Conservation (phyloP, 768 basidiomycete species). For the Hortiboletus flavorubellus region DNA sequence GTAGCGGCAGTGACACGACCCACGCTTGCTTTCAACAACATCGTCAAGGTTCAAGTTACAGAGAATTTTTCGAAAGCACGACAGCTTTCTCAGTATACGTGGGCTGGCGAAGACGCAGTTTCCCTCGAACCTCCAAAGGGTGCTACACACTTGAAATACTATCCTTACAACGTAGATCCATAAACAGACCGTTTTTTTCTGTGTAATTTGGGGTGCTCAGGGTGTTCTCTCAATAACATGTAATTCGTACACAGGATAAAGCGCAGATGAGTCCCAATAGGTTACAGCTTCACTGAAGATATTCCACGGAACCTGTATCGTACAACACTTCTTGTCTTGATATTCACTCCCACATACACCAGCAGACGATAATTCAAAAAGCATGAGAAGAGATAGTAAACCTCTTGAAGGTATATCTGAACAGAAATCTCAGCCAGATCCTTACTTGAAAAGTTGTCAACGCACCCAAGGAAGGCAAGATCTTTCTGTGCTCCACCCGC, state of each 20-base stretch:
- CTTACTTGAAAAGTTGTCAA: constrained; percentile 1
- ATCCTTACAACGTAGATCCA: no score
- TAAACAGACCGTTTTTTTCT: background rate
- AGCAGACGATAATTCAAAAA: constrained; percentile 32
- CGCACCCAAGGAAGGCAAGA: constrained; percentile 65
- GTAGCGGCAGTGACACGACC: no score
- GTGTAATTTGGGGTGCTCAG: background rate
- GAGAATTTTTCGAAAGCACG: no score
- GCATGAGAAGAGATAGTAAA: constrained; percentile 62
- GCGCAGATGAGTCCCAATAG: background rate
- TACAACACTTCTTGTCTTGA: background rate
- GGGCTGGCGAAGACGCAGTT: no score
- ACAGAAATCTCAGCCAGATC: background rate
- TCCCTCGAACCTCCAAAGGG: no score
- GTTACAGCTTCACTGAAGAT: background rate
- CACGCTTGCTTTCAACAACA: no score
- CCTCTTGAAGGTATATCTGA: constrained; percentile 77
- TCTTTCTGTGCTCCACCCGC: constrained; percentile 48
- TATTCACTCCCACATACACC: background rate
- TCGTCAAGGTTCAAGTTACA: no score
- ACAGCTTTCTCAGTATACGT: no score
- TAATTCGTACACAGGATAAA: background rate
- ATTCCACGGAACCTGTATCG: background rate
- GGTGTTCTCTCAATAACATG: background rate
- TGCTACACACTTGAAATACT: no score